Evolutionary conservation across 1,284 basidiomycete species (phyloP), one percentile per base, ranked within the genome.

Genomic region (Golubevia sp.): DNA sequence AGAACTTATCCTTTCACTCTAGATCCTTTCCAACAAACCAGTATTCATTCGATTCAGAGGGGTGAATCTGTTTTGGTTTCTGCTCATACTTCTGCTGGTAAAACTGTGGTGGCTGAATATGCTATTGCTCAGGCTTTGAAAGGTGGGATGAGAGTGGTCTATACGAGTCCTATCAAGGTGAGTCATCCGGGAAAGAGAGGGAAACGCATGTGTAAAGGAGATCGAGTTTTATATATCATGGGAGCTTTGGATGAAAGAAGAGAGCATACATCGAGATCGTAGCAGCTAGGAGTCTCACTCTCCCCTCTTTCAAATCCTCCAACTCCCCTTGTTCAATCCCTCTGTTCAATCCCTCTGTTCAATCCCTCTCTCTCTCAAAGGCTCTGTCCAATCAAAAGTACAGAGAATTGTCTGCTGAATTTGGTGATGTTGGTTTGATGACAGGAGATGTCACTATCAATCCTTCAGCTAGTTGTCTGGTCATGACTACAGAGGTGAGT

Each of bases 391-490:
- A 99, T 84, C 96, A 99, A 85, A 99, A 99, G 86, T 99, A 97
- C 85, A 91, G 97, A 82, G 97, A 99, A 85, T 92, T 99, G 90
- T 86, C 92, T 38, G 94, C 93, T 56, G 93, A 94, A 76, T 99
- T 99, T 84, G 92, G 93, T 24, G 96, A 99, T 79, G 97, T 99
- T 54, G 97, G 97, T 20, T 88, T 99, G 26, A 99, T 99, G 97
- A 99, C 97, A 0, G 95, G 97, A 82, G 97, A 99, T 86, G 94
- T 99, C n/a, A 99, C 97, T 0, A 98, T 99, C 84, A 99, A 99
- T 83, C 96, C 96, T 1, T 91, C 91, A 2, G 96, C 97, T 5
- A 93, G 92, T 54, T 99, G 97, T 86, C 86, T 99, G 55, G 96
- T 99, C 58, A 99, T 99, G 97, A 99, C 97, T 0, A 99, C 97